phyloP scores from a whole-genome alignment of 2,329 filamentous ascomycete genomes.

The Corynespora cassiicola region DNA sequence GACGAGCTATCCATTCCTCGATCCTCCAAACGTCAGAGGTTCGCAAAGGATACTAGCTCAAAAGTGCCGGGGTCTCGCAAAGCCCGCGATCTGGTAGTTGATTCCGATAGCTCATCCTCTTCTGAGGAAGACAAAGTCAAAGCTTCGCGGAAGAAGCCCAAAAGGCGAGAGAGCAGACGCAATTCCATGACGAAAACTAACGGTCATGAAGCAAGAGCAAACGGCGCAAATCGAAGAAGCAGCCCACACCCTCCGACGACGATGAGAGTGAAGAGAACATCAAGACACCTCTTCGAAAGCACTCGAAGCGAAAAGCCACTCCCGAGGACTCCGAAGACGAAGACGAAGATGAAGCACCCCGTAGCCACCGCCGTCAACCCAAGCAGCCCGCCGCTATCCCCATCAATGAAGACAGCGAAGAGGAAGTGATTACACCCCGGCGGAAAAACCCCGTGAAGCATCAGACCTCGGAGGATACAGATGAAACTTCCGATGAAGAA shows the following conservation, averaged over 20 bases:
- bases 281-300: no score
- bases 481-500: slow-evolving; percentile 22
- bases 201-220: background rate
- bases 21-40: slow-evolving; percentile 27
- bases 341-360: slow-evolving; percentile 8
- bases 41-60: slow-evolving; percentile 26
- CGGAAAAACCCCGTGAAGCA: slow-evolving; percentile 12
- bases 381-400: slow-evolving; percentile 8
- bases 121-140: slow-evolving; percentile 15
- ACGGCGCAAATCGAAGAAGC: slow-evolving; percentile 8
- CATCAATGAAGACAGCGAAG: slow-evolving; percentile 9
- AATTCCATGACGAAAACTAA: background rate
- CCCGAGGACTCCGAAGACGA: slow-evolving; percentile 6
- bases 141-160: slow-evolving; percentile 1
- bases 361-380: slow-evolving; percentile 8
- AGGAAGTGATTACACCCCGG: slow-evolving; percentile 12
- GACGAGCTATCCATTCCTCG: slow-evolving; percentile 28
- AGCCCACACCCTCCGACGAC: background rate
- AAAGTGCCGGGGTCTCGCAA: no score
- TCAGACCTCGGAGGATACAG: slow-evolving; percentile 2
- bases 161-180: background rate
- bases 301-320: slow-evolving; percentile 1
- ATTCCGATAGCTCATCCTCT: slow-evolving; percentile 12
- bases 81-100: no score
- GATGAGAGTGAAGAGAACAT: slow-evolving; percentile 5